A percentile compares a stretch with the other conserved stretches of the same genome.
Conservation (phyloP, 306 rosid species). For the Vachellia pachyceras region DNA sequence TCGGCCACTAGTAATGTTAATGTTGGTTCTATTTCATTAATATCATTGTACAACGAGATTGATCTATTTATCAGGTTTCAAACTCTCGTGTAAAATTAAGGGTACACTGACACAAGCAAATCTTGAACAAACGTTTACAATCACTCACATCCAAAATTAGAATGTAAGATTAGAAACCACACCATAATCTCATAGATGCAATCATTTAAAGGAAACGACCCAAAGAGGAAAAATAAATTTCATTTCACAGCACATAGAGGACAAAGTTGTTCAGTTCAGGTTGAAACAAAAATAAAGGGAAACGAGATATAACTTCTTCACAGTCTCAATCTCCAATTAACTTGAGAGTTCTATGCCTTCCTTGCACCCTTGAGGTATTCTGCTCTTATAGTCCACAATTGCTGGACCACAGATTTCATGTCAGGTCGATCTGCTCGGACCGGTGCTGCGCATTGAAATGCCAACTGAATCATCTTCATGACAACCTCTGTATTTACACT, state of each 20-base stretch:
- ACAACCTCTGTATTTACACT: conserved; percentile 60
- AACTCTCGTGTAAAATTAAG: too few species aligned
- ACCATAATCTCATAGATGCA: neutral
- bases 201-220: conserved; percentile 15
- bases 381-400: conserved; percentile 88
- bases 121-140: neutral
- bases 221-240: conserved; percentile 23
- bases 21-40: too few species aligned
- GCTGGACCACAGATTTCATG: conserved; percentile 89
- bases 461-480: conserved; percentile 70
- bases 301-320: conserved; percentile 4
- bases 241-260: conserved; percentile 42
- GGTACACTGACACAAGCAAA: neutral
- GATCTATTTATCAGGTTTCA: too few species aligned
- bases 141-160: neutral
- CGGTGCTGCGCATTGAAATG: conserved; percentile 89
- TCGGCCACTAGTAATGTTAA: too few species aligned
- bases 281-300: neutral
- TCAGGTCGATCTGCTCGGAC: conserved; percentile 78
- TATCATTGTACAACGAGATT: too few species aligned
- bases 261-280: conserved; percentile 26
- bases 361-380: conserved; percentile 66
- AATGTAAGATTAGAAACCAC: neutral
- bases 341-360: conserved; percentile 46
- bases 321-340: conserved; percentile 19